These are phyloP conservation scores for Blastocladiella britannica DNA, from an alignment of 192 early-diverging fungal species.

Conservation along the genomic window DNA sequence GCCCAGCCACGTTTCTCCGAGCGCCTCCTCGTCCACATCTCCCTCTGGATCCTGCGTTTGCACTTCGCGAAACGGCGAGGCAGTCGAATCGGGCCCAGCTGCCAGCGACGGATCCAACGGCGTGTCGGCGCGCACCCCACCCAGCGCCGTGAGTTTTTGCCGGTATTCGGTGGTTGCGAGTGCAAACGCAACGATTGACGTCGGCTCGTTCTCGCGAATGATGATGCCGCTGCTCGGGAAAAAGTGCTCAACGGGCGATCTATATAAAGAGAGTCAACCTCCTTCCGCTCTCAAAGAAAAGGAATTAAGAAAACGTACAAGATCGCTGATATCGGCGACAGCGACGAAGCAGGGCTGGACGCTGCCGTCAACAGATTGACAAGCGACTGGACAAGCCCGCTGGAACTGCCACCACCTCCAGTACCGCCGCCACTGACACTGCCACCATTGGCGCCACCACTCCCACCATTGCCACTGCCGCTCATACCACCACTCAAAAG, in stretches of 20 bases:
- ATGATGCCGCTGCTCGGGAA: conserved; percentile 68
- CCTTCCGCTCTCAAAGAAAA: neutral
- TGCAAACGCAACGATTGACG: conserved; percentile 79
- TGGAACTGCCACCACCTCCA: too few species aligned
- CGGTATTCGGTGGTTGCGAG: conserved; percentile 26
- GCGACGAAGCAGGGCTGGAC: conserved; percentile 1
- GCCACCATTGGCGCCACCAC: too few species aligned
- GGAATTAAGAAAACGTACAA: neutral
- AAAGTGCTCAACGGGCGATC: conserved; percentile 61
- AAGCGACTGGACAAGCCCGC: neutral
- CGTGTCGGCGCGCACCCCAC: conserved; percentile 4
- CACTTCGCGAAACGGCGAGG: conserved; percentile 4
- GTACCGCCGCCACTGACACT: too few species aligned
- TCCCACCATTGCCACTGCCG: too few species aligned
- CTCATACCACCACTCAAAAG: too few species aligned
- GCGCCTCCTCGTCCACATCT: conserved; percentile 1
- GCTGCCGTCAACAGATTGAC: neutral
- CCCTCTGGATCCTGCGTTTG: neutral
- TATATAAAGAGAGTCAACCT: too few species aligned
- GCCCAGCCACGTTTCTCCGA: neutral
- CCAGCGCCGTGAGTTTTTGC: too few species aligned
- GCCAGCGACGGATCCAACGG: neutral
- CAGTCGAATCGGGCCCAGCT: conserved; percentile 7
- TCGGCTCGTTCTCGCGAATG: conserved; percentile 77
- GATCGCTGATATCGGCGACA: neutral